Evolutionary conservation across 2,329 filamentous ascomycete genomes (phyloP).

Genomic region (Sporothrix inflata): DNA sequence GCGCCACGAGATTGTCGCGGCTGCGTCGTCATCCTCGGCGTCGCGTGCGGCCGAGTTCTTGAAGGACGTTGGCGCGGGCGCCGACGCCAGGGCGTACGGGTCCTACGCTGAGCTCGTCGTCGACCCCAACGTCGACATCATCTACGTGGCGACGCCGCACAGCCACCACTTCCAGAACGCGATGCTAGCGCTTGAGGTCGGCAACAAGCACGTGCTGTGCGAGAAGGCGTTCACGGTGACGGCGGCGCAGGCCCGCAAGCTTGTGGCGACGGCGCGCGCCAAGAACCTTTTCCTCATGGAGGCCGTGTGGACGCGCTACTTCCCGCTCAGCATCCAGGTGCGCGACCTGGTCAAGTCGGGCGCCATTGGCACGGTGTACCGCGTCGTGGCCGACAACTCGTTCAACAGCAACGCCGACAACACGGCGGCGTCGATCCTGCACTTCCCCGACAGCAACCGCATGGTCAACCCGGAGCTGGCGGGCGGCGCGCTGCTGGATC

Average conservation of each 20-base stretch:
- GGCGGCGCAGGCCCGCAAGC: constrained; percentile 71
- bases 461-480: constrained; percentile 84
- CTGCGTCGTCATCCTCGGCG: constrained; percentile 75
- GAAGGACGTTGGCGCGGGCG: constrained; percentile 68
- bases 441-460: constrained; percentile 65
- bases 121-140: constrained; percentile 77
- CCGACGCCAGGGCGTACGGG: constrained; percentile 69
- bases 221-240: constrained; percentile 91
- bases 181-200: constrained; percentile 77
- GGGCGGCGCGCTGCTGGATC: constrained; percentile 79
- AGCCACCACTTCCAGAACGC: constrained; percentile 92
- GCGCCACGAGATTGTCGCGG: constrained; percentile 75
- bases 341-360: constrained; percentile 64
- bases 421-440: constrained; percentile 45
- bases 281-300: constrained; percentile 82
- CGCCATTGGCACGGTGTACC: constrained; percentile 63
- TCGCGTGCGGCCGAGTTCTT: constrained; percentile 74
- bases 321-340: constrained; percentile 78
- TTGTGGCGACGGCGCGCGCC: constrained; percentile 70
- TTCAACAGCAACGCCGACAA: constrained; percentile 63
- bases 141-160: constrained; percentile 90
- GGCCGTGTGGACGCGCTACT: constrained; percentile 88
- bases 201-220: constrained; percentile 83
- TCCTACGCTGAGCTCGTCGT: constrained; percentile 81
- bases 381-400: constrained; percentile 63